These are phyloP conservation scores for Leccinum pachyderme DNA, from an alignment of 1,284 basidiomycete species.

Conservation along the genomic window DNA sequence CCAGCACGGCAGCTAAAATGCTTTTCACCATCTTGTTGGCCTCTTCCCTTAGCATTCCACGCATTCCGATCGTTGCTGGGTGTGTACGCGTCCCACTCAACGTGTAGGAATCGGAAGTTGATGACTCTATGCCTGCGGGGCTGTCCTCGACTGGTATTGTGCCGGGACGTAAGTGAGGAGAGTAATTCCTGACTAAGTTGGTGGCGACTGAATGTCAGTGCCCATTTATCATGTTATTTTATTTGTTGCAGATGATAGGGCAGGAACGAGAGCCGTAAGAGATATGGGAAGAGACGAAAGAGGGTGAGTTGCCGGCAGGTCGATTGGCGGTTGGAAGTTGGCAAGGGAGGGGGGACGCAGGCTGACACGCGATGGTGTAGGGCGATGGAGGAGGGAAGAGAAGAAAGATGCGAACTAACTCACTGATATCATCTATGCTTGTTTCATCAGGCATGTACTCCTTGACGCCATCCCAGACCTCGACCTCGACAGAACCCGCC, in stretches of 20 bases:
- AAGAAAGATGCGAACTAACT: slow-evolving; percentile 38
- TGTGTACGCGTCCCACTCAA: slow-evolving; percentile 56
- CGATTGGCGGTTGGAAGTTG: slow-evolving; percentile 27
- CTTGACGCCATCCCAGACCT: slow-evolving; percentile 65
- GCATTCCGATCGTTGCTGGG: slow-evolving; percentile 64
- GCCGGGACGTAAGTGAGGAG: slow-evolving; percentile 74
- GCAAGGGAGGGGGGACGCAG: slow-evolving; percentile 14
- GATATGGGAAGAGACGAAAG: slow-evolving; percentile 26
- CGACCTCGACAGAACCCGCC: slow-evolving; percentile 59
- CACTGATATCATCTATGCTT: slow-evolving; percentile 74
- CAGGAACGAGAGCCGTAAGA: slow-evolving; percentile 23
- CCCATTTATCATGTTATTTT: slow-evolving; percentile 28
- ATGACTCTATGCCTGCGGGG: slow-evolving; percentile 1
- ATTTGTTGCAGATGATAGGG: slow-evolving; percentile 22
- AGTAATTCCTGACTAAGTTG: slow-evolving; percentile 89
- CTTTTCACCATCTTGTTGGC: slow-evolving; percentile 67
- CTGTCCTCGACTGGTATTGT: slow-evolving; percentile 11
- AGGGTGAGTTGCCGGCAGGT: slow-evolving; percentile 23
- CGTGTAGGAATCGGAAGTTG: slow-evolving; percentile 1
- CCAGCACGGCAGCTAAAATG: slow-evolving; percentile 44
- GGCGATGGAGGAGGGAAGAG: slow-evolving; percentile 23
- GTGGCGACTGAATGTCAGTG: slow-evolving; percentile 75
- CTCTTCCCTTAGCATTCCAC: slow-evolving; percentile 53
- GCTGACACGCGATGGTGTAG: slow-evolving; percentile 10
- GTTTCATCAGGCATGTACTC: slow-evolving; percentile 61